Evolutionary conservation across 352 stramenopile genomes (phyloP).

Genomic region (Pythium sp.): DNA sequence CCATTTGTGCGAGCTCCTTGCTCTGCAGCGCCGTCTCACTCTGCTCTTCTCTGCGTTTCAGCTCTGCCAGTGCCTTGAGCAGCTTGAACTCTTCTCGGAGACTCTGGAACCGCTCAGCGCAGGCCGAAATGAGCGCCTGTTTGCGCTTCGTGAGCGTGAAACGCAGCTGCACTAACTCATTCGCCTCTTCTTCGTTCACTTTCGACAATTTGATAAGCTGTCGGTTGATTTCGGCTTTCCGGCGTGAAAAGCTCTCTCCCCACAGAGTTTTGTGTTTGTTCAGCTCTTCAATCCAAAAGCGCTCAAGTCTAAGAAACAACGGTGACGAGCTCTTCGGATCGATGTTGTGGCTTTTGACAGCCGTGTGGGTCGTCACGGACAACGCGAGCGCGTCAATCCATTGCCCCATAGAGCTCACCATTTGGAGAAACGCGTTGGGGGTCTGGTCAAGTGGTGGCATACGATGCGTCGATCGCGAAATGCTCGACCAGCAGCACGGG

Average conservation of each 20-base stretch:
- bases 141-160: conserved; percentile 14
- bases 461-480: conserved; percentile 13
- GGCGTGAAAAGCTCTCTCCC: conserved; percentile 20
- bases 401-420: conserved; percentile 12
- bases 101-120: background rate
- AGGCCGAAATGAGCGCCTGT: conserved; percentile 1
- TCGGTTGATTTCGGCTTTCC: conserved; percentile 23
- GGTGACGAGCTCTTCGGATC: conserved; percentile 20
- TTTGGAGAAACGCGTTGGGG: background rate
- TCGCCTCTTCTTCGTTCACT: conserved; percentile 34
- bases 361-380: conserved; percentile 15
- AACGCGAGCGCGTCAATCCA: conserved; percentile 28
- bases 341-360: conserved; percentile 26
- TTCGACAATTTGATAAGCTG: conserved; percentile 29
- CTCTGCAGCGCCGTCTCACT: background rate
- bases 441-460: too few species aligned
- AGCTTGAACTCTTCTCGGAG: conserved; percentile 16
- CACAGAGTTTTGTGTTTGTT: conserved; percentile 10
- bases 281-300: background rate
- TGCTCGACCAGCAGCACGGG: conserved; percentile 21
- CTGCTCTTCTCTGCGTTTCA: background rate
- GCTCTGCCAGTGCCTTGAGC: background rate
- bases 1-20: conserved; percentile 1
- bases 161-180: conserved; percentile 20
- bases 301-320: conserved; percentile 18